phyloP scores from a whole-genome alignment of 441 rosid genomes.

The Syzygium syzygioides region DNA sequence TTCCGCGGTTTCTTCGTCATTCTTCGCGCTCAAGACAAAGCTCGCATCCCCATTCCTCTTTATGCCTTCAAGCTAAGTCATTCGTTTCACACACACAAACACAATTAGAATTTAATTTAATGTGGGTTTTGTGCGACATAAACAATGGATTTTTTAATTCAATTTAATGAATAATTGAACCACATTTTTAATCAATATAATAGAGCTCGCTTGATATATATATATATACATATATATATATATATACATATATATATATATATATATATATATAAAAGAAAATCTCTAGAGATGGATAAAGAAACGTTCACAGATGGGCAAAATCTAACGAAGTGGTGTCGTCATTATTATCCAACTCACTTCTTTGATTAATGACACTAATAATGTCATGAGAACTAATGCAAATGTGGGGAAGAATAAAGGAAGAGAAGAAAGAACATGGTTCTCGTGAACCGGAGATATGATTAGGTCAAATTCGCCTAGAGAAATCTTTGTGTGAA shows the following conservation, averaged over 20 bases:
- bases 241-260: no score
- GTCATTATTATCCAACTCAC: neutral
- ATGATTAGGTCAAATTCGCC: neutral
- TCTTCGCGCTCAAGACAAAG: slow-evolving; percentile 26
- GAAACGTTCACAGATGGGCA: neutral
- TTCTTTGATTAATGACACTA: neutral
- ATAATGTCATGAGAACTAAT: neutral
- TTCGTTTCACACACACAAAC: neutral
- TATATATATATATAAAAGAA: neutral
- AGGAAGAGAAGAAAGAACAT: neutral
- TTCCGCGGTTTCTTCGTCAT: slow-evolving; percentile 24
- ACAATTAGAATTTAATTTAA: neutral
- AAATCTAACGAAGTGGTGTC: neutral
- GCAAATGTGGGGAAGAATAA: neutral
- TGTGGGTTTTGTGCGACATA: neutral
- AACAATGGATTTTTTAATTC: neutral
- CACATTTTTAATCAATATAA: neutral
- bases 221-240: neutral
- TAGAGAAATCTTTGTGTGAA: neutral
- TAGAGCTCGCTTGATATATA: neutral
- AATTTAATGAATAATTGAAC: neutral
- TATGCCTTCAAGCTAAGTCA: slow-evolving; percentile 48
- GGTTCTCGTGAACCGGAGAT: neutral
- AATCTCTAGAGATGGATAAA: neutral
- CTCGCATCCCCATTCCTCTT: slow-evolving; percentile 43